Evolutionary conservation across 2,329 filamentous ascomycete species (phyloP), one percentile per base, ranked within the genome.

Genomic region (Penicillium hesseltinei): DNA sequence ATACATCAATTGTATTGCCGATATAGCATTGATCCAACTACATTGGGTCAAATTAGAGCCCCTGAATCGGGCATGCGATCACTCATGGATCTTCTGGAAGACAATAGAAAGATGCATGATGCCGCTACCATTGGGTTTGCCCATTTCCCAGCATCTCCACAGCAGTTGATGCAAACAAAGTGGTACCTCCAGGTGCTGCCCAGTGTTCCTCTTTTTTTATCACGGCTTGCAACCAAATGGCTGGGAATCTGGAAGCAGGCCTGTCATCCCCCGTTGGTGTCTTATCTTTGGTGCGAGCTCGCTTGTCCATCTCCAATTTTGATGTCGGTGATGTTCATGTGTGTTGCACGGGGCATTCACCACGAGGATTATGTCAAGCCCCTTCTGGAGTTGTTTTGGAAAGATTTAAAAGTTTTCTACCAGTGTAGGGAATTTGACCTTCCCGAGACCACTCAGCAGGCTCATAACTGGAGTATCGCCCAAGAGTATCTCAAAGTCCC

Each of bases 1-100:
- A 69, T 89, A 13, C 88, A 90, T 67, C 87, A 90, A 66, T 58
- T 88, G 2, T 87, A 84, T 69, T 89, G 86, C 66, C 66, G 82
- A 21, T 84, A 82, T 80, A 80, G 79, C 4, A 56, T 73, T 3
- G 69, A 60, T 36, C 23, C 36, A 19, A 19, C 15, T 9, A 23
- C 76, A 19, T 73, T 70, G 0, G 51, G 62, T 1, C 59, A 67
- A 3, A 66, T 82, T 5, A 38, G 47, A 57, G 11, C 40, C n/a
- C 3, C 42, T 9, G 38, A 36, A 13, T 8, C n/a, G 10, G 44
- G 44, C 19, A 44, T 54, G 29, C 3, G 21, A 4, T 21, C 29
- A 19, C 44, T 57, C 5, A 6, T 15, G 3, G 23, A 8, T 42
- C 36, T 57, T 13, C n/a, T 67, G 23, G 31, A 52, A 15, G 58